Evolutionary conservation across 371 early-diverging fungal species (phyloP), one percentile per base, ranked within the genome.

Genomic region (Coemansia sp.): DNA sequence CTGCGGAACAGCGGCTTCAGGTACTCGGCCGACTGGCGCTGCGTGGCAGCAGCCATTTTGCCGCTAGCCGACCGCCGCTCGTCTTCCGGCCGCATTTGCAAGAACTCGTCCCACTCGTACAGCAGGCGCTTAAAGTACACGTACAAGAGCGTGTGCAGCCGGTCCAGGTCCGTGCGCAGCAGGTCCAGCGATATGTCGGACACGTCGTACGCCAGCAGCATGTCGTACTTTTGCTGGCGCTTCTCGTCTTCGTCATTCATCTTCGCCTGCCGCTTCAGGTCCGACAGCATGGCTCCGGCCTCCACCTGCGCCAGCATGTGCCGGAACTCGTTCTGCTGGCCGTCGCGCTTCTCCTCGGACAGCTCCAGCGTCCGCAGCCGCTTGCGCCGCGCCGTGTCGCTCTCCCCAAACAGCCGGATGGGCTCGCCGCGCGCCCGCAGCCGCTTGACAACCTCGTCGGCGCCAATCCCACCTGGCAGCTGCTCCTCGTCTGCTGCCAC

Each of bases 361-460:
- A 93, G 66, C 72, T 96, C 96, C 38, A 95, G 66, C 8, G 83
- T 82, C 59, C 92, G 87, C 51, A 98, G 82, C 54, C 98, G 92
- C 52, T 83, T 78, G 55, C 89, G 84, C 43, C 98, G 91, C 65
- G 90, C 85, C 35, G 81, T 79, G 65, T 92, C 88, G 4, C 91
- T 87, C 75, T 98, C 98, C 47, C 88, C 98, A 73, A 98, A 98
- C 40, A 96, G 79, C 8, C 93, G 87, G 68, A 95, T 94, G 16
- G 98, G 98, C 68, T 96, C 89, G 31, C 88, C 91, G 56, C 90
- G 88, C 3, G 91, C 89, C 30, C 98, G 83, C 55, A 98, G 78
- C 52, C 97, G 87, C 51, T 89, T 86, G 47, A 90, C 75, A 1
- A 93, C 85, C 63, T 96, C 96, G 39, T 90, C n/a, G 20, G 8